Evolutionary conservation across 1,139 yeast species (phyloP).

Genomic region (Candida buenavistaensis): DNA sequence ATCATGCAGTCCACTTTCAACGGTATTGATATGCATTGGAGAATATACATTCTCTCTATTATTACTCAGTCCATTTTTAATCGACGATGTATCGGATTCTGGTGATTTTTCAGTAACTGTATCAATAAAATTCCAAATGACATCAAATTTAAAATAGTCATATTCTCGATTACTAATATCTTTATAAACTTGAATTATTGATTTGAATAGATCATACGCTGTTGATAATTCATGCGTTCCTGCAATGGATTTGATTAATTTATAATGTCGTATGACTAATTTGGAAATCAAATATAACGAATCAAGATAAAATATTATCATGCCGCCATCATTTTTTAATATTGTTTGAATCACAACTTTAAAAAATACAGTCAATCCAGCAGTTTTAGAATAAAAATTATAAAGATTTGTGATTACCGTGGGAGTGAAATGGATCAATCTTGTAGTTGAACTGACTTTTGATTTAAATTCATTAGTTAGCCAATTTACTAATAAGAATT

Average conservation of each 20-base stretch:
- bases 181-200: slow-evolving; percentile 34
- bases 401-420: slow-evolving; percentile 32
- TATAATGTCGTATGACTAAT: slow-evolving; percentile 36
- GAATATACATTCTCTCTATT: slow-evolving; percentile 36
- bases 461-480: slow-evolving; percentile 39
- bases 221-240: slow-evolving; percentile 28
- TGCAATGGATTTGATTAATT: slow-evolving; percentile 36
- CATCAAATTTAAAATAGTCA: slow-evolving; percentile 31
- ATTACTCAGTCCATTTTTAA: too few species aligned
- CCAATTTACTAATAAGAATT: slow-evolving; percentile 45
- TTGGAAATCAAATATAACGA: slow-evolving; percentile 37
- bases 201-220: slow-evolving; percentile 37
- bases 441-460: slow-evolving; percentile 31
- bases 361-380: slow-evolving; percentile 44
- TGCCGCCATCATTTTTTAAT: slow-evolving; percentile 42
- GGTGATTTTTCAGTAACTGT: slow-evolving; percentile 26
- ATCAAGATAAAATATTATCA: slow-evolving; percentile 43
- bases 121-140: slow-evolving; percentile 40
- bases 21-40: slow-evolving; percentile 32
- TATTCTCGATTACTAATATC: slow-evolving; percentile 36
- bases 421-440: slow-evolving; percentile 39
- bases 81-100: background rate
- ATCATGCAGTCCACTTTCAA: slow-evolving; percentile 13
- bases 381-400: slow-evolving; percentile 32
- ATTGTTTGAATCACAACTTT: slow-evolving; percentile 36